A percentile compares a stretch with the other conserved stretches of the same genome.
Evolutionary conservation across 1,284 basidiomycete species (phyloP).

Genomic region (Microbotryum saponariae): DNA sequence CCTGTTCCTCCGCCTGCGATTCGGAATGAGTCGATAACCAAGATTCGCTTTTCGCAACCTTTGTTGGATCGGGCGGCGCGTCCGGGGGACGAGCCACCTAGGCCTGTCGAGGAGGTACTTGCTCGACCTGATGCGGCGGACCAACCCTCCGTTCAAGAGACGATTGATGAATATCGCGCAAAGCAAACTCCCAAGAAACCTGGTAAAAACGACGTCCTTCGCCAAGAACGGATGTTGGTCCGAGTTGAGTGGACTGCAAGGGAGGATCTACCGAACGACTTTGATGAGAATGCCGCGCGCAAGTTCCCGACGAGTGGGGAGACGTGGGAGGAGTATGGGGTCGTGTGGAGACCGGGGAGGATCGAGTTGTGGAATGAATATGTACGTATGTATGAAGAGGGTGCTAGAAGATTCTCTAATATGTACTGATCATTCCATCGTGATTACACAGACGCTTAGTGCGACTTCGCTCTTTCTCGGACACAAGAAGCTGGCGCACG

Average conservation of each 20-base stretch:
- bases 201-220: conserved; percentile 11
- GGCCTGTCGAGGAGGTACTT: conserved; percentile 20
- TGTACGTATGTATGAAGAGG: conserved; percentile 6
- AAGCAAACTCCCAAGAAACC: background rate
- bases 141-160: conserved; percentile 7
- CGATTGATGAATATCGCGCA: conserved; percentile 2
- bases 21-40: too few relatives aligned
- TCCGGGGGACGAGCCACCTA: conserved; percentile 27
- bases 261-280: conserved; percentile 26
- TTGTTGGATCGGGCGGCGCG: background rate
- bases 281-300: conserved; percentile 29
- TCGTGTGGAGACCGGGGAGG: conserved; percentile 26
- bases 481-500: conserved; percentile 26
- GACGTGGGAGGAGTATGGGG: conserved; percentile 31
- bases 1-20: too few relatives aligned
- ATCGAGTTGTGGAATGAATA: conserved; percentile 32
- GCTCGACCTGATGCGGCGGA: conserved; percentile 18
- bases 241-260: conserved; percentile 27
- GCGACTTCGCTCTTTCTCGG: conserved; percentile 11
- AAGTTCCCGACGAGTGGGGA: conserved; percentile 25
- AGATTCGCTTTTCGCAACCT: too few relatives aligned
- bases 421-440: background rate
- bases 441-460: conserved; percentile 3
- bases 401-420: background rate
- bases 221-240: conserved; percentile 28